Evolutionary conservation across 2,329 filamentous ascomycete species (phyloP), one percentile per base, ranked within the genome.

Genomic region (Trichoderma sp.): DNA sequence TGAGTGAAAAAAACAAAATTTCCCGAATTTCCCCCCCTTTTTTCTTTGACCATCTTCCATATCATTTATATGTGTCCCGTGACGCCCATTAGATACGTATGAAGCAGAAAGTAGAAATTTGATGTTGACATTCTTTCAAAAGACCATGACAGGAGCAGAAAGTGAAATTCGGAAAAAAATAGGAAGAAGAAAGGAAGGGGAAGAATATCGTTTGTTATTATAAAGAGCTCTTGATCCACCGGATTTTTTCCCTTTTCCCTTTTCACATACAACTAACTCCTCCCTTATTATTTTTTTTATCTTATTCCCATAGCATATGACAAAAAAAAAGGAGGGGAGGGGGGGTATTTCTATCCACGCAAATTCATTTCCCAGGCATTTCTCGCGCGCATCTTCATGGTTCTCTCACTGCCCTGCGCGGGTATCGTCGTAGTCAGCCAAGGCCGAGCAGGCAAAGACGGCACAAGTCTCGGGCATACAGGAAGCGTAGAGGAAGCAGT

Each of bases 331-430:
- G n/a, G n/a, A n/a, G n/a, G n/a, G n/a, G 3, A 13, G 4, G 39
- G 14, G 16, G 14, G 1, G 16, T 16, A 18, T 2, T 39, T 8
- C 16, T 65, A 18, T 49, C 18, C 37, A 46, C 18, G 61, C 26
- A 65, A 34, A 30, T 43, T 32, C 18, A 46, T 8, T 11, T 16
- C 51, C 61, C 61, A 65, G 7, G 61, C 61, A 46, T 65, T 65
- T 28, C 61, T 56, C 37, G 61, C 61, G 6, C 69, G 68, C 63
- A 58, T 52, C 59, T 66, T 61, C 66, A 60, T 68, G 34, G 32
- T 70, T 37, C 51, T 70, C 46, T 70, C 70, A 2, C 21, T 64
- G 3, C 63, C 66, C 56, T 69, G 54, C 55, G 54, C 54, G 58
- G 56, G 68, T 54, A 63, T 16, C 32, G 51, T 58, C n/a, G 46